Conservation (phyloP, 1,139 yeast genomes). For the Wickerhamomyces sp. region DNA sequence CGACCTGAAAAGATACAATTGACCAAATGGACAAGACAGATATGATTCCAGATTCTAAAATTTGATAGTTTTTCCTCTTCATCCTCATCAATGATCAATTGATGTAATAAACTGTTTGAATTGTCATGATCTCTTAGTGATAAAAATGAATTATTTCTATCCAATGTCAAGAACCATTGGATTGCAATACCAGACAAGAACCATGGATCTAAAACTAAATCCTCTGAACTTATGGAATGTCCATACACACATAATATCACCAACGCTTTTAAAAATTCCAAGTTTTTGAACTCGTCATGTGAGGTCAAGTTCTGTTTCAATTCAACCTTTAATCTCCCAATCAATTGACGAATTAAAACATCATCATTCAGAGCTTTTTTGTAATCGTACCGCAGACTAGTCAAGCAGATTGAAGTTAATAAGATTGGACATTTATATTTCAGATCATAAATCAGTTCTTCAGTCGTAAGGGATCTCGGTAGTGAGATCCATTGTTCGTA, state of each 20-base stretch:
- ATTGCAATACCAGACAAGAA: constrained; percentile 22
- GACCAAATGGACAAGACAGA: constrained; percentile 64
- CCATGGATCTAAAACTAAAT: constrained; percentile 22
- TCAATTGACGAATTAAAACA: constrained; percentile 15
- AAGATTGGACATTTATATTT: constrained; percentile 54
- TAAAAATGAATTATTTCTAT: constrained; percentile 16
- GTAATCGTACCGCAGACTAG: constrained; percentile 16
- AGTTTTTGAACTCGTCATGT: constrained; percentile 12
- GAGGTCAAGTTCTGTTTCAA: constrained; percentile 15
- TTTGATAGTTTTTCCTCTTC: constrained; percentile 18
- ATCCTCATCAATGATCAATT: constrained; percentile 4
- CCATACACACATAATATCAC: constrained; percentile 22
- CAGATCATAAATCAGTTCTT: constrained; percentile 46
- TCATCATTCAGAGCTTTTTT: constrained; percentile 13
- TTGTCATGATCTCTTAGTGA: constrained; percentile 3
- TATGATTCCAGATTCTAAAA: constrained; percentile 65
- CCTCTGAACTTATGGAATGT: constrained; percentile 15
- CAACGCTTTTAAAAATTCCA: constrained; percentile 18
- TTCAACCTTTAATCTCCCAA: not conserved
- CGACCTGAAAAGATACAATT: constrained; percentile 69
- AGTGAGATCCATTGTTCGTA: constrained; percentile 75
- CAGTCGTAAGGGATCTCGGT: constrained; percentile 50
- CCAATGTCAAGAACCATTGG: constrained; percentile 21
- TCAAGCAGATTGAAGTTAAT: constrained; percentile 59
- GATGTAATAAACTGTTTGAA: constrained; percentile 1